These are phyloP conservation scores for Coemansia sp. DNA, from an alignment of 192 early-diverging fungal genomes.

Conservation along the genomic window DNA sequence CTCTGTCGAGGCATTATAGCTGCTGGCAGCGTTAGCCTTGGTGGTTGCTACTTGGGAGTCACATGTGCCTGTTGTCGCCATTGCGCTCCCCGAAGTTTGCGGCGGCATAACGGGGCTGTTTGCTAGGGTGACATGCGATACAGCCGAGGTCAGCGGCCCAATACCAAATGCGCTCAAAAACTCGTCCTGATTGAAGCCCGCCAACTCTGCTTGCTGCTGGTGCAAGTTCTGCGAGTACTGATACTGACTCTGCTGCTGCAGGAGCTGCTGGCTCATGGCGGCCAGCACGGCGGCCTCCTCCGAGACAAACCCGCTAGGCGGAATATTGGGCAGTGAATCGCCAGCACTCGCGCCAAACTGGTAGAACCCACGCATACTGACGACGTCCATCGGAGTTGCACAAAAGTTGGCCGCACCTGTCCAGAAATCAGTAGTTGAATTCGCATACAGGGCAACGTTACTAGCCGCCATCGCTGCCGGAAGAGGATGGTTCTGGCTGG, in stretches of 20 bases:
- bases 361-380: background rate
- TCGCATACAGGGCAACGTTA: background rate
- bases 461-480: background rate
- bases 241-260: too few relatives aligned
- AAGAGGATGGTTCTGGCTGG: background rate
- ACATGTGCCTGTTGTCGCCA: background rate
- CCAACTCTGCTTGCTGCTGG: background rate
- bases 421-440: background rate
- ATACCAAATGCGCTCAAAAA: conserved; percentile 2
- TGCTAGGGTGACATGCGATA: background rate
- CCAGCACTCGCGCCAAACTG: background rate
- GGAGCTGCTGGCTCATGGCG: background rate
- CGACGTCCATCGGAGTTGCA: background rate
- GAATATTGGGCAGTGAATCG: background rate
- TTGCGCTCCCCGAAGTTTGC: background rate
- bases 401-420: background rate
- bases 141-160: background rate
- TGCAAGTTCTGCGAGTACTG: background rate
- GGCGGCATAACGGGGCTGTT: background rate
- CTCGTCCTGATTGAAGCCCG: background rate
- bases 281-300: background rate
- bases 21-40: background rate
- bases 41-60: background rate
- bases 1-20: background rate
- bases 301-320: background rate